Evolutionary conservation across 2,329 filamentous ascomycete genomes (phyloP), one percentile per base, ranked within the genome.

Genomic region (Xylariaceae sp.): DNA sequence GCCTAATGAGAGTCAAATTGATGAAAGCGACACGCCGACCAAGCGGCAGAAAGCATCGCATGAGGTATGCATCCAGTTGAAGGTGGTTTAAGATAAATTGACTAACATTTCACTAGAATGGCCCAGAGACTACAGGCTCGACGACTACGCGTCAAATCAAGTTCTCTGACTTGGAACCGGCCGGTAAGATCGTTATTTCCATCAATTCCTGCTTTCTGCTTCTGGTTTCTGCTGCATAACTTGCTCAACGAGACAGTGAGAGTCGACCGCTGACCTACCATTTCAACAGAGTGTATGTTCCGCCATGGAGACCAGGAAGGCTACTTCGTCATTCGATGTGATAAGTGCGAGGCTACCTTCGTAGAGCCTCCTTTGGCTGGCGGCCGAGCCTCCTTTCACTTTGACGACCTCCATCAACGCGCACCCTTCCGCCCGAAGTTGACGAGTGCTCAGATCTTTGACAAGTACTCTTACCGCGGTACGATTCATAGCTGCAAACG

Each of bases 361-460:
- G 67, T 65, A 3, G 59, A 67, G 11, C 62, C 66, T n/a, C 70
- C 70, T 57, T 63, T 72, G 44, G 58, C 60, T 2, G 66, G 71
- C 45, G 68, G 69, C 37, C 62, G 70, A 51, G 70, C 70, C 4
- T 56, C 71, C 50, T 68, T 67, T 55, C 70, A 72, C 56, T 71
- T 72, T 49, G 64, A 66, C 52, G 66, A 57, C 37, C 70, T 71
- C 53, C 51, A 53, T 0, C 58, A 66, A 55, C 57, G 51, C 17
- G 58, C 55, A 5, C 49, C 50, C 1, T 53, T 63, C 11, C 55
- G 57, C 0, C 61, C 63, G 18, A 62, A 67, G 52, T 55, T 70
- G n/a, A 64, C 69, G 8, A 71, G 72, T 30, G 68, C 71, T 6
- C 64, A 63, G n/a, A 71, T 72, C 3, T 72, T 72, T 51, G 65